These are phyloP conservation scores for Primulina eburnea DNA, from an alignment of 257 asterid species.

Conservation along the genomic window DNA sequence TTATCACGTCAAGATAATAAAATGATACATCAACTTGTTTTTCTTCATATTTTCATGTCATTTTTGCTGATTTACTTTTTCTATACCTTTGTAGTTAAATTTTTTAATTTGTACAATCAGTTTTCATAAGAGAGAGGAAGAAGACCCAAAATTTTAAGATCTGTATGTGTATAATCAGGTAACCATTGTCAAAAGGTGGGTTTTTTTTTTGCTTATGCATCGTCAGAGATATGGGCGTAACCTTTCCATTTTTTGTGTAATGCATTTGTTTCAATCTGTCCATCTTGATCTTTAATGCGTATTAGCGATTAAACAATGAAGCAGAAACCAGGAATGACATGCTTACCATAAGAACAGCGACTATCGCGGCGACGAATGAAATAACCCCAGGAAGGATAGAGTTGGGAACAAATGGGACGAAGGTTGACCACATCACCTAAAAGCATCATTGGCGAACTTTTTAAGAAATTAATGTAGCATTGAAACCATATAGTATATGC, in stretches of 20 bases:
- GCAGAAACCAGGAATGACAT: slow-evolving; percentile 9
- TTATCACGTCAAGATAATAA: too few relatives aligned
- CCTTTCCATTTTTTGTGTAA: background rate
- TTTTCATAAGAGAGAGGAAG: background rate
- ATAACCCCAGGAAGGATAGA: slow-evolving; percentile 73
- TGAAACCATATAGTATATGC: background rate
- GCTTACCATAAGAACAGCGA: slow-evolving; percentile 73
- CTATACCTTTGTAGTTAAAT: background rate
- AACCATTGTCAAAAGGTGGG: background rate
- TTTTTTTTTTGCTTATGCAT: background rate
- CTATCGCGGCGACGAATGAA: slow-evolving; percentile 50
- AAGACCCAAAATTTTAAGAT: background rate
- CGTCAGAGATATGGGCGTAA: too few relatives aligned
- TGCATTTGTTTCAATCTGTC: background rate
- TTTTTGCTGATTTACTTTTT: background rate
- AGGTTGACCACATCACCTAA: slow-evolving; percentile 99
- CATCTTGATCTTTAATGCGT: background rate
- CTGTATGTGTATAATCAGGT: background rate
- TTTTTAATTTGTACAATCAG: background rate
- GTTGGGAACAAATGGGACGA: slow-evolving; percentile 81
- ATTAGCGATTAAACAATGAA: slow-evolving; percentile 5
- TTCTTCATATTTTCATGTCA: background rate
- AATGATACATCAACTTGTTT: background rate
- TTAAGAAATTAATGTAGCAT: background rate
- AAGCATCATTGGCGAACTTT: slow-evolving; percentile 22